These are phyloP conservation scores for Trichophyton verrucosum DNA, from an alignment of 2,329 filamentous ascomycete genomes.

Conservation along the genomic window DNA sequence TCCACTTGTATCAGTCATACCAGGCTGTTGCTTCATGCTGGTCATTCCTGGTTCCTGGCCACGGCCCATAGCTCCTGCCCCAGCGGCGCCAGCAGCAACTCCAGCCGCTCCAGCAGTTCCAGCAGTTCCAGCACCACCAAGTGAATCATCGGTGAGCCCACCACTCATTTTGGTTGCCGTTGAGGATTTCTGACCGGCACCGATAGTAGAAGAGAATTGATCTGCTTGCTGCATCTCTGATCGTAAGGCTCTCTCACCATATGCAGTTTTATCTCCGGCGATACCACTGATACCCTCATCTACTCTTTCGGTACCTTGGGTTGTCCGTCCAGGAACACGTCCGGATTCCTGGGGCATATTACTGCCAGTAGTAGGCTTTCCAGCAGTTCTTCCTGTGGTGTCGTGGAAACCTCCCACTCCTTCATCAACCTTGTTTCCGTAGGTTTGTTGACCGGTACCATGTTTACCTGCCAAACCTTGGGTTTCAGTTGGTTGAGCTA, in stretches of 20 bases:
- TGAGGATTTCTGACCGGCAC: neutral
- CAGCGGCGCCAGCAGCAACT: neutral
- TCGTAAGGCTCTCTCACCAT: neutral
- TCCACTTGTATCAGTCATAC: neutral
- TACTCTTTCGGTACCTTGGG: neutral
- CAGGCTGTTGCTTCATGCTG: neutral
- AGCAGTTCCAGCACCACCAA: neutral
- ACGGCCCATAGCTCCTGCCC: neutral
- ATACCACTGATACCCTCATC: neutral
- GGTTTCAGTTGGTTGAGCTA: neutral
- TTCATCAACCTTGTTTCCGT: neutral
- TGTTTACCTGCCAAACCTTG: neutral
- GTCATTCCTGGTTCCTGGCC: neutral
- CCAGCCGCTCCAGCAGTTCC: neutral
- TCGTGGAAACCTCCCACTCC: neutral
- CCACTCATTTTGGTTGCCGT: neutral
- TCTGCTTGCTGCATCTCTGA: neutral
- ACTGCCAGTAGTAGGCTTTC: neutral
- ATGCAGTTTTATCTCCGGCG: neutral
- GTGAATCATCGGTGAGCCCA: no score
- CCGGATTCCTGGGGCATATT: neutral
- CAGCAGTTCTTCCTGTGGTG: neutral
- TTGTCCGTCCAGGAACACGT: neutral
- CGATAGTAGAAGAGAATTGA: neutral
- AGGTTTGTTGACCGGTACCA: neutral